Percentiles rank a stretch among this genome's conserved stretches.
These are phyloP conservation scores for Venturia effusa DNA, from an alignment of 2,329 filamentous ascomycete species.

Conservation along the genomic window DNA sequence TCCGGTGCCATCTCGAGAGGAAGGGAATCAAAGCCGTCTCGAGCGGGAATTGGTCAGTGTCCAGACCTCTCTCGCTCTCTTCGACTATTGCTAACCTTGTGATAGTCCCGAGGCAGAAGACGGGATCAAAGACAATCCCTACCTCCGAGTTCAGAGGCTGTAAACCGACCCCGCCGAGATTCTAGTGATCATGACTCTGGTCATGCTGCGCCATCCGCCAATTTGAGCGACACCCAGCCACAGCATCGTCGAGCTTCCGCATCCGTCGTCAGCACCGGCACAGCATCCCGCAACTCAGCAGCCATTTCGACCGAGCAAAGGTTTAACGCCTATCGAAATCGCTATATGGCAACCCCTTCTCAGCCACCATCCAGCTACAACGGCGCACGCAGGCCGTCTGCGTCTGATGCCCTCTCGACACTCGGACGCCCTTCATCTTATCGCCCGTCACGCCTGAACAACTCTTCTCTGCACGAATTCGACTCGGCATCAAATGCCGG, in stretches of 20 bases:
- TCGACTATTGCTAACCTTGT: background rate
- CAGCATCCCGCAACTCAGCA: background rate
- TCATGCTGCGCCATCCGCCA: background rate
- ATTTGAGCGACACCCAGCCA: background rate
- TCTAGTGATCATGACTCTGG: conserved; percentile 11
- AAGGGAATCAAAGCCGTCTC: conserved; percentile 19
- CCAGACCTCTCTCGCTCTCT: background rate
- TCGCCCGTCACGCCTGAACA: conserved; percentile 26
- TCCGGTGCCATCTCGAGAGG: conserved; percentile 19
- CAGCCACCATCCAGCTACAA: conserved; percentile 17
- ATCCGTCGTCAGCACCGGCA: background rate
- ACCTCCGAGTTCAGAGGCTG: background rate
- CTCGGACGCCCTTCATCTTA: conserved; percentile 23
- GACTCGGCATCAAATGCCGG: conserved; percentile 20
- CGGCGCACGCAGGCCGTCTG: conserved; percentile 20
- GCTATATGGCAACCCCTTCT: conserved; percentile 5
- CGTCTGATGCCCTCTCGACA: conserved; percentile 22
- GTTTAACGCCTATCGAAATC: conserved; percentile 11
- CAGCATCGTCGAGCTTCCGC: conserved; percentile 8
- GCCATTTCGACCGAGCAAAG: conserved; percentile 7
- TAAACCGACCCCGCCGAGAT: conserved; percentile 5
- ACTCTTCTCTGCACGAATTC: conserved; percentile 23
- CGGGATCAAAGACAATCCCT: conserved; percentile 3
- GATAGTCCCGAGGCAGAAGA: conserved; percentile 6
- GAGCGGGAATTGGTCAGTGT: conserved; percentile 23